These are phyloP conservation scores for Fusarium compactum DNA, from an alignment of 2,329 filamentous ascomycete species.

Conservation along the genomic window DNA sequence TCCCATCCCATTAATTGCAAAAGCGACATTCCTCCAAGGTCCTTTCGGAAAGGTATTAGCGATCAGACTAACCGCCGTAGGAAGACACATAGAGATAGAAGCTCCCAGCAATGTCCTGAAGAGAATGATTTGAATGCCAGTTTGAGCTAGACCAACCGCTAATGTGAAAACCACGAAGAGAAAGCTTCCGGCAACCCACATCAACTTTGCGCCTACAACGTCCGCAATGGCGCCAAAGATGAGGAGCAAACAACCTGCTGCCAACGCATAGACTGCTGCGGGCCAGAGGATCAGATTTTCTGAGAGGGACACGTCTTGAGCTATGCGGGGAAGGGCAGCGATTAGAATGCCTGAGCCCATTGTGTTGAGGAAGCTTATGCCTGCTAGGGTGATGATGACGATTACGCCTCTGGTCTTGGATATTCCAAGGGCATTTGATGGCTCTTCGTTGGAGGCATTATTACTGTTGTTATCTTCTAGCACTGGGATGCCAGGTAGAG, in stretches of 20 bases:
- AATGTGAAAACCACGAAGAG: slow-evolving; percentile 52
- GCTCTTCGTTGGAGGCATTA: background rate
- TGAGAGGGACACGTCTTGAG: slow-evolving; percentile 30
- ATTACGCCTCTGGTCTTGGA: slow-evolving; percentile 21
- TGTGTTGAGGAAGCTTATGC: slow-evolving; percentile 44
- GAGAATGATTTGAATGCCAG: slow-evolving; percentile 53
- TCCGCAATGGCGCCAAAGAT: slow-evolving; percentile 55
- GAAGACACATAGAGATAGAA: slow-evolving; percentile 55
- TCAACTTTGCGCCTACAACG: slow-evolving; percentile 51
- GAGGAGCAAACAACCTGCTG: slow-evolving; percentile 46
- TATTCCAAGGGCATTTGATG: background rate
- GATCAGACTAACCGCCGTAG: slow-evolving; percentile 54
- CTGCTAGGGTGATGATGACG: slow-evolving; percentile 33
- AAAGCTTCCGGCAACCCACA: slow-evolving; percentile 52
- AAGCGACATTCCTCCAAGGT: slow-evolving; percentile 55
- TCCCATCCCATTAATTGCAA: slow-evolving; percentile 59
- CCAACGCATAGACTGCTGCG: slow-evolving; percentile 38
- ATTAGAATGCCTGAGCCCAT: slow-evolving; percentile 44
- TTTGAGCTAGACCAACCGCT: slow-evolving; percentile 51
- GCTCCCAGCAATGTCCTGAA: slow-evolving; percentile 53
- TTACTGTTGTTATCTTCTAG: background rate
- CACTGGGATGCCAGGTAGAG: accelerated
- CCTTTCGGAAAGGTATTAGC: slow-evolving; percentile 54
- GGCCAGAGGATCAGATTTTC: slow-evolving; percentile 43
- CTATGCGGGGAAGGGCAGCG: slow-evolving; percentile 39